These are phyloP conservation scores for Amniculicola lignicola DNA, from an alignment of 495 filamentous ascomycete genomes.

Conservation along the genomic window DNA sequence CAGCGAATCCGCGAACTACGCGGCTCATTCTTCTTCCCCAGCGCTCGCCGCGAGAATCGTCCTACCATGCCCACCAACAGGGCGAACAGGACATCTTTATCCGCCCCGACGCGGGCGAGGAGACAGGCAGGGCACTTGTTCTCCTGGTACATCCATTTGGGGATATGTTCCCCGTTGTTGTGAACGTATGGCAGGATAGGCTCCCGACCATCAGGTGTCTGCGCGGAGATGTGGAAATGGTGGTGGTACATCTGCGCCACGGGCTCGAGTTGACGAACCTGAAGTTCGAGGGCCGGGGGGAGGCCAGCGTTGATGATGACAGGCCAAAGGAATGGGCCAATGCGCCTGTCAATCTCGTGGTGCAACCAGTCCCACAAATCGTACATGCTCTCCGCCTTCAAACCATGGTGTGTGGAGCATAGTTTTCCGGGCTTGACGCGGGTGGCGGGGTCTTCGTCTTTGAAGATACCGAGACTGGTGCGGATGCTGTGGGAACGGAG, in stretches of 20 bases:
- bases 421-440: neutral
- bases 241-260: slow-evolving; percentile 14
- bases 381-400: neutral
- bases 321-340: slow-evolving; percentile 13
- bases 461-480: neutral
- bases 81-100: slow-evolving; percentile 11
- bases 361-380: slow-evolving; percentile 11
- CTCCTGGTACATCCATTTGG: slow-evolving; percentile 14
- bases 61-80: slow-evolving; percentile 17
- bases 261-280: slow-evolving; percentile 15
- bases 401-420: slow-evolving; percentile 10
- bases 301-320: slow-evolving; percentile 10
- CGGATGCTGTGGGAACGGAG: neutral
- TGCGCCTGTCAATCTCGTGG: slow-evolving; percentile 7
- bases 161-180: neutral
- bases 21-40: neutral
- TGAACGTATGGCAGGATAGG: neutral
- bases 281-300: neutral
- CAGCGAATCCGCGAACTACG: slow-evolving; percentile 1
- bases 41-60: neutral
- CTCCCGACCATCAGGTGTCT: slow-evolving; percentile 1
- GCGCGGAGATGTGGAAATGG: neutral
- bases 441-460: neutral
- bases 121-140: slow-evolving; percentile 23
- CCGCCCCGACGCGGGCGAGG: slow-evolving; percentile 15